Evolutionary conservation across 805 yeast genomes (phyloP), one percentile per base, ranked within the genome.

Genomic region (Wickerhamomyces bovis): DNA sequence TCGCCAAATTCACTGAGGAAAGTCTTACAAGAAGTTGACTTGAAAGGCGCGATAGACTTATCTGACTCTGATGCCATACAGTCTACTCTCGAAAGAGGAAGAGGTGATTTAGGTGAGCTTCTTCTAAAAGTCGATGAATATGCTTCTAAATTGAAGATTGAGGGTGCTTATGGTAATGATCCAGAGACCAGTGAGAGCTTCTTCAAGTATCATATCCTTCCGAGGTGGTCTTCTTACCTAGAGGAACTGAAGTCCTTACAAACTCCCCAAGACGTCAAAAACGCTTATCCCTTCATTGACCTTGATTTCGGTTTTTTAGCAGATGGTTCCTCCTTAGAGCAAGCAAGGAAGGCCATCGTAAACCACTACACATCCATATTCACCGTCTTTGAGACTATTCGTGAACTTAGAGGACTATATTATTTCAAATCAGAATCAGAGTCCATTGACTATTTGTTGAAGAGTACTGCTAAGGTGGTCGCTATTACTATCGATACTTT

Each of bases 101-200:
- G 28, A 10, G 28, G 11, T 25, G 28, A 25, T 9, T 10, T 25
- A 10, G 31, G 3, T 4, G 4, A 28, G 6, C n/a, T 28, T 3
- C 31, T 28, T 13, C 8, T 13, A 7, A 28, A 54, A 26, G 72
- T 68, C 30, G 66, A 59, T 28, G 42, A 48, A 2, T 45, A 71
- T 10, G 71, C 75, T 0, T 43, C 45, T 2, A 39, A 51, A 3
- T 31, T 70, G 25, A 60, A 54, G 1, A 50, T 62, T 15, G 63
- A 62, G 2, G 73, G 71, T 3, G 68, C 64, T 0, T 67, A 66
- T 54, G 72, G 70, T 3, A 66, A 65, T 38, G 65, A 69, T 26
- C 54, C 67, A 13, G 64, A 61, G n/a, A 61, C 72, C 4, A 72
- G 75, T 0, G 47, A 43, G 6, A 55, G 52, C 21, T 69, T 73